These are phyloP conservation scores for Coelastrella sp. DNA, from an alignment of 139 green algal species.

Conservation along the genomic window DNA sequence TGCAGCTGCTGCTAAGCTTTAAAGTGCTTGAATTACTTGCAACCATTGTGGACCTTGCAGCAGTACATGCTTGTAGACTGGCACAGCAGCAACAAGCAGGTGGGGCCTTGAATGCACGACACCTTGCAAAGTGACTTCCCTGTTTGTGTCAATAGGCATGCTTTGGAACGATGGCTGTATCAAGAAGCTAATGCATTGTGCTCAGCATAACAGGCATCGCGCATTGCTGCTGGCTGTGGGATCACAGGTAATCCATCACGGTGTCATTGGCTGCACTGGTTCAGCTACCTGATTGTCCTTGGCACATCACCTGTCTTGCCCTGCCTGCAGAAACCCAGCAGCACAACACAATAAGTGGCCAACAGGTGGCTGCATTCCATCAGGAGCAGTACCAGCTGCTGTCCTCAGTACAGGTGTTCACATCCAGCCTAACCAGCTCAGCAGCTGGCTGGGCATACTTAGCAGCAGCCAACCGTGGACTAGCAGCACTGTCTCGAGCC, in stretches of 20 bases:
- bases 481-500: constrained; percentile 16
- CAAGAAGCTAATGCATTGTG: neutral
- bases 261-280: neutral
- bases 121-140: neutral
- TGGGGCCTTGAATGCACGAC: neutral
- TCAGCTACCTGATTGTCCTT: neutral
- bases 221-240: no score
- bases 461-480: neutral
- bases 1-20: constrained; percentile 44
- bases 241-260: no score
- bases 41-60: neutral
- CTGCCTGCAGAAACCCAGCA: neutral
- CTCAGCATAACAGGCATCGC: neutral
- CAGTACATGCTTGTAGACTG: constrained; percentile 19
- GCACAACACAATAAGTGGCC: neutral
- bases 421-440: neutral
- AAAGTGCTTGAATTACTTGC: constrained; percentile 6
- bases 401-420: constrained; percentile 6
- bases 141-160: neutral
- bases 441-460: constrained; percentile 18
- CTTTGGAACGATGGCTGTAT: no score
- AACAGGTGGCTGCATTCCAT: neutral
- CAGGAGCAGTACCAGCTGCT: constrained; percentile 20
- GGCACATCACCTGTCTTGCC: neutral
- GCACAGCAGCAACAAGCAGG: constrained; percentile 20